These are phyloP conservation scores for Alternaria conjuncta DNA, from an alignment of 2,329 filamentous ascomycete species.

Conservation along the genomic window DNA sequence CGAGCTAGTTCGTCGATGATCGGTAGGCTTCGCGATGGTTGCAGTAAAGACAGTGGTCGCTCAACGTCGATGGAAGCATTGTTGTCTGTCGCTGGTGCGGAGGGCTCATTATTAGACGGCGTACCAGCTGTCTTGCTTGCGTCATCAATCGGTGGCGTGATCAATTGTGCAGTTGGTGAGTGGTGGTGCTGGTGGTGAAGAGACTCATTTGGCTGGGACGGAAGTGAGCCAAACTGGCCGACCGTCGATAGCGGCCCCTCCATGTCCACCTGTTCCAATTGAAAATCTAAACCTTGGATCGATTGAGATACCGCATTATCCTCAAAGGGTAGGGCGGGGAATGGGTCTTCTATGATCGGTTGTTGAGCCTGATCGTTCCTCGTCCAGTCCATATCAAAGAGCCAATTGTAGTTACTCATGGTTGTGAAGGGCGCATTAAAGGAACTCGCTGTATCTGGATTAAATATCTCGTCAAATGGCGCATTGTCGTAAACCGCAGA, in stretches of 20 bases:
- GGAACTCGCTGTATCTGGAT: conserved; percentile 67
- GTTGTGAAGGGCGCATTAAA: conserved; percentile 72
- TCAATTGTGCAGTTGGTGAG: conserved; percentile 19
- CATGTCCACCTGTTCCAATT: conserved; percentile 32
- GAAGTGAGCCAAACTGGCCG: conserved; percentile 28
- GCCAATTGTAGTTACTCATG: conserved; percentile 67
- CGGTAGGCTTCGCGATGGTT: conserved; percentile 38
- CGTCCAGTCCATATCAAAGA: conserved; percentile 59
- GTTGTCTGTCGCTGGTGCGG: not conserved
- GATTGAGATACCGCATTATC: conserved; percentile 23
- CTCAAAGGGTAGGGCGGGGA: conserved; percentile 28
- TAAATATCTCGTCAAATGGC: conserved; percentile 62
- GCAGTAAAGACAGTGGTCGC: conserved; percentile 44
- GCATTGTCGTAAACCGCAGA: conserved; percentile 38
- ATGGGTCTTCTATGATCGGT: conserved; percentile 27
- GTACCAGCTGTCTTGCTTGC: not conserved
- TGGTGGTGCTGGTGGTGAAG: conserved; percentile 29
- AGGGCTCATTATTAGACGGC: not conserved
- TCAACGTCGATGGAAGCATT: conserved; percentile 28
- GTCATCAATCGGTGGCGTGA: conserved; percentile 29
- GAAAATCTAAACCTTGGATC: conserved; percentile 31
- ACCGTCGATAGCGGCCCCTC: conserved; percentile 28
- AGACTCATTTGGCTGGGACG: conserved; percentile 30
- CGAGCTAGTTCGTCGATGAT: conserved; percentile 53
- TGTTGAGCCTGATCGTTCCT: conserved; percentile 24